A percentile compares a stretch with the other conserved stretches of the same genome.
Conservation (phyloP, 2,329 filamentous ascomycete species). For the Colletotrichum sublineola region DNA sequence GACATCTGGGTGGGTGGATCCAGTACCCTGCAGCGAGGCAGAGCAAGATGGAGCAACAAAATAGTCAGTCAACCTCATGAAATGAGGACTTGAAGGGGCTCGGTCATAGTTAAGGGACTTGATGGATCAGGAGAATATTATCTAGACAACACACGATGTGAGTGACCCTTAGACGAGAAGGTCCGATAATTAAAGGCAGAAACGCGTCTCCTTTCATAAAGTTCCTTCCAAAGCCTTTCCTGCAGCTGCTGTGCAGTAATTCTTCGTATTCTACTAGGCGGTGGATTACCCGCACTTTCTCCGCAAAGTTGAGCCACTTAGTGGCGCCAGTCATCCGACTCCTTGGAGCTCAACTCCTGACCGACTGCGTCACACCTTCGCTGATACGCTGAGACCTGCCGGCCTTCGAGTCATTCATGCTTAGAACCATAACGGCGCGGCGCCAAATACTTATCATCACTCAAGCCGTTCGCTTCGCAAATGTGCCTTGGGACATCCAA, state of each 20-base stretch:
- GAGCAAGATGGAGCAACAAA: background rate
- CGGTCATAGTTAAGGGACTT: background rate
- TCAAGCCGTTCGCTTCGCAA: background rate
- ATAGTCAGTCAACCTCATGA: background rate
- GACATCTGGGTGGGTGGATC: slow-evolving; percentile 15
- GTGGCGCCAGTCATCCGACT: slow-evolving; percentile 1
- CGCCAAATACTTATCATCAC: slow-evolving; percentile 11
- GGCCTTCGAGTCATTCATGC: slow-evolving; percentile 24
- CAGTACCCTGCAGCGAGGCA: slow-evolving; percentile 11
- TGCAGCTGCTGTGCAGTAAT: background rate
- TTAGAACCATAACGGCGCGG: slow-evolving; percentile 14
- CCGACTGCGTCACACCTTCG: slow-evolving; percentile 36
- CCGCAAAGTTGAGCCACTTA: slow-evolving; percentile 35
- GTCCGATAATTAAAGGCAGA: background rate
- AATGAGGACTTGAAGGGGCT: too few relatives aligned
- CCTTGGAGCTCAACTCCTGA: slow-evolving; percentile 1
- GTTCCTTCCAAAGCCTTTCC: background rate
- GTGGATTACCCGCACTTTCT: slow-evolving; percentile 37
- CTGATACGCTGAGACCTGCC: slow-evolving; percentile 24
- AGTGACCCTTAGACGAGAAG: background rate
- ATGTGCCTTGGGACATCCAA: background rate
- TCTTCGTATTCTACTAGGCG: background rate
- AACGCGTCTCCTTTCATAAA: background rate
- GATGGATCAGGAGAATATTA: background rate
- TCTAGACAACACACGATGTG: background rate